Base-by-base conservation (phyloP, 345 rosid genomes). In the Arabidopsis arenosa region DNA sequence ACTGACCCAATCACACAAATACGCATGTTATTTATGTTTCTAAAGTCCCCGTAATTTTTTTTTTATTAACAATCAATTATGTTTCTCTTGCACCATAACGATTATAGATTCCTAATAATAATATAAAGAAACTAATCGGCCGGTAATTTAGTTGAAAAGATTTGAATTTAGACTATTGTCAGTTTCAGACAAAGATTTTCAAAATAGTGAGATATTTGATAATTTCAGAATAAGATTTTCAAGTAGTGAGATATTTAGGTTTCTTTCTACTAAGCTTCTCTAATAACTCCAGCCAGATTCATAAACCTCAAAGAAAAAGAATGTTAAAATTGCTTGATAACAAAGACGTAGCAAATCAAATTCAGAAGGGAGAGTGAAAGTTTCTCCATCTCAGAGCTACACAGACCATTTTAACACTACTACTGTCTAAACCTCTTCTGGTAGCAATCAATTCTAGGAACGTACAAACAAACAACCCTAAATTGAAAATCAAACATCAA, bases 381-480 rank as follows among this genome's bases (percentile, higher is more conserved):
- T 18, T 55, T 11, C 17, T 4, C 8, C 33, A 48, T 44, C 61
- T 58, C 67, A 39, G 6, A 67, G 73, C 53, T 66, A 66, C 60
- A 56, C 58, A 17, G 51, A 52, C 59, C 52, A 75, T 49, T 28
- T 28, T 39, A 66, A 68, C 67, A 48, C 68, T 59, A 48, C 68
- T 59, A 57, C 12, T 74, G 59, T 56, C 37, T 30, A 17, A 26
- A 53, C n/a, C 60, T 75, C 64, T 21, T 48, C 53, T 59, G 15
- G 57, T 45, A 74, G 49, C 45, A 70, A 41, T 43, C 79, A 70
- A 41, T 43, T 74, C 74, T 68, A 75, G 45, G n/a, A 63, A 75
- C 68, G 55, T 37, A 68, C 70, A 60, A 59, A 68, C 69, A 76
- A 43, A 61, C 70, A 69, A 61, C 18, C 75, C 74, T 57, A 75